phyloP scores from a whole-genome alignment of 2,329 filamentous ascomycete genomes.

The Exophiala bonariae region DNA sequence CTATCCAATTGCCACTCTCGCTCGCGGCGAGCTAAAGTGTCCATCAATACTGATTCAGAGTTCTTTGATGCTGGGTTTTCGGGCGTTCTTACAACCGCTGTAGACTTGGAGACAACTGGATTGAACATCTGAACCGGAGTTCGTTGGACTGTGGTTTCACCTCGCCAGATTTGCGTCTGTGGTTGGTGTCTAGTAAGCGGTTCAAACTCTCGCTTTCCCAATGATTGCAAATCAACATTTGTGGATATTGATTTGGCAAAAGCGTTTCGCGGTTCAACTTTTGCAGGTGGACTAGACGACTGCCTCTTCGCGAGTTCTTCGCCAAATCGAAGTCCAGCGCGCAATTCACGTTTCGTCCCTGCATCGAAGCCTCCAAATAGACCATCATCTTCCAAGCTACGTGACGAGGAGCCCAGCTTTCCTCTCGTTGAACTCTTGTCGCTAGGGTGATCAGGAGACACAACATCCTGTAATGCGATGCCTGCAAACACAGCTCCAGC shows the following conservation, averaged over 20 bases:
- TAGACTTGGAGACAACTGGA: neutral
- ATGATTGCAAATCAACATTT: neutral
- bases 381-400: slow-evolving; percentile 4
- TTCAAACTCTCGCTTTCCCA: neutral
- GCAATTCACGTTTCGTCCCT: slow-evolving; percentile 40
- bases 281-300: slow-evolving; percentile 6
- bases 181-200: neutral
- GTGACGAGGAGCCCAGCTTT: slow-evolving; percentile 11
- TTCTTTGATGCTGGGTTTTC: neutral
- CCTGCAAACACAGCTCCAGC: slow-evolving; percentile 19
- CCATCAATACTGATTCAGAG: slow-evolving; percentile 3
- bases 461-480: slow-evolving; percentile 22
- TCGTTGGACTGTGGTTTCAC: slow-evolving; percentile 13
- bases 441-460: slow-evolving; percentile 17
- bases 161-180: slow-evolving; percentile 13
- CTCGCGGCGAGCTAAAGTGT: slow-evolving; percentile 32
- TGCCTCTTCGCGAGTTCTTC: slow-evolving; percentile 43
- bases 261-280: neutral
- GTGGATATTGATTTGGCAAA: neutral
- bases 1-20: slow-evolving; percentile 47
- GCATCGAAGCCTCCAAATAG: slow-evolving; percentile 35
- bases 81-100: slow-evolving; percentile 9
- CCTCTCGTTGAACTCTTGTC: slow-evolving; percentile 11
- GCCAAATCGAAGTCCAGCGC: slow-evolving; percentile 42
- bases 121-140: slow-evolving; percentile 9